These are phyloP conservation scores for Epicoccum sorghinum DNA, from an alignment of 2,329 filamentous ascomycete species.

Conservation along the genomic window DNA sequence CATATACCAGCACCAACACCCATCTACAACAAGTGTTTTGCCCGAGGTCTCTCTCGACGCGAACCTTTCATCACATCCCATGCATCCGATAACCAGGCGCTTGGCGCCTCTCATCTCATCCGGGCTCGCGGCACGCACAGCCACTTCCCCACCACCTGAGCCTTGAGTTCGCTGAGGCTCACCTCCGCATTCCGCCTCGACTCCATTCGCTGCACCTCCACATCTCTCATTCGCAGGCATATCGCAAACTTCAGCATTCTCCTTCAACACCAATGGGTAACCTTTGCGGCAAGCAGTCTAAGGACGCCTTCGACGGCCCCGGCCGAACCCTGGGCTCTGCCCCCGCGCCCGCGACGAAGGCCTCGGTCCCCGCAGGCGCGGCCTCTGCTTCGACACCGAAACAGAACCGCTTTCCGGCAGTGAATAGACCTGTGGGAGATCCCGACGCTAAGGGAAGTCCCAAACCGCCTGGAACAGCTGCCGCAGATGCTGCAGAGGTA, in stretches of 20 bases:
- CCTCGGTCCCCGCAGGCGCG: slow-evolving; percentile 35
- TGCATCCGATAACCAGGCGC: slow-evolving; percentile 22
- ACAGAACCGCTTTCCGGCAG: slow-evolving; percentile 17
- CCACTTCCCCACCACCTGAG: slow-evolving; percentile 21
- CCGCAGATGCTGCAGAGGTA: slow-evolving; percentile 86
- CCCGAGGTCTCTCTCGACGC: neutral
- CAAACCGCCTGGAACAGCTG: slow-evolving; percentile 59
- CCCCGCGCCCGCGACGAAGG: slow-evolving; percentile 52
- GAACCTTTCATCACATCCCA: neutral
- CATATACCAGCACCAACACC: neutral
- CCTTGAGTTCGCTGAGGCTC: slow-evolving; percentile 21
- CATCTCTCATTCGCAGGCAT: neutral
- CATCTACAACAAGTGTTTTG: neutral
- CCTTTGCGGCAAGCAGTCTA: slow-evolving; percentile 74
- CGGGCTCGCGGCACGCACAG: slow-evolving; percentile 17
- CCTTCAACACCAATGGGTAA: slow-evolving; percentile 71
- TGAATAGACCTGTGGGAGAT: slow-evolving; percentile 66
- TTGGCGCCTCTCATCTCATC: slow-evolving; percentile 25
- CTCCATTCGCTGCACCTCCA: slow-evolving; percentile 21
- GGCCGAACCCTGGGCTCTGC: slow-evolving; percentile 73
- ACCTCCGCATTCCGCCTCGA: slow-evolving; percentile 24
- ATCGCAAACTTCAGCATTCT: neutral
- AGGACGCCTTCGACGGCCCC: slow-evolving; percentile 68
- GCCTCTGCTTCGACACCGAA: slow-evolving; percentile 26
- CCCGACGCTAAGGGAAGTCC: slow-evolving; percentile 60